Evolutionary conservation across 1,139 yeast species (phyloP), one percentile per base, ranked within the genome.

Genomic region (Kodamaea fungicola): DNA sequence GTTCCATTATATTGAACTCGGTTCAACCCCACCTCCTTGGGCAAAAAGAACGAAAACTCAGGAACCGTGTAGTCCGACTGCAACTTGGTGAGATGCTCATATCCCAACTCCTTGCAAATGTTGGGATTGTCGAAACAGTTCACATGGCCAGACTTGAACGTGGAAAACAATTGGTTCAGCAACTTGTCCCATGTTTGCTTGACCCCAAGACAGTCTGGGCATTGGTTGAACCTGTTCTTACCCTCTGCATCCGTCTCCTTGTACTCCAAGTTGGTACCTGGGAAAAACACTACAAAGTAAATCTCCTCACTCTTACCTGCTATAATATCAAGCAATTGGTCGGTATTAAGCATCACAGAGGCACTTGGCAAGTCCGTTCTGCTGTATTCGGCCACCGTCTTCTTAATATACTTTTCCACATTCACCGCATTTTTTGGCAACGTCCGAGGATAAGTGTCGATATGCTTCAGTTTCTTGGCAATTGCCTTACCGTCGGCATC

Each of bases 271-370:
- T 67, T 62, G 2, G 68, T 57, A 2, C 80, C 63, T 1, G 89
- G 87, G 75, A 83, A 83, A 43, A 83, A 79, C 13, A 84, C 72
- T 4, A 84, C 70, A 45, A 83, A 61, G 34, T 64, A 57, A 1
- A 89, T 85, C 19, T 59, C 58, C 3, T 60, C 54, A 3, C 55
- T 60, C 12, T 69, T 62, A 0, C 86, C 86, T 1, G 74, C 74
- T 8, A 76, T 59, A 6, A 72, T 52, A 21, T 62, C 55, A 36
- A 74, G 39, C 41, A 77, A 49, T 21, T 64, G 59, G 41, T 61
- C 65, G 2, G 62, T 49, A 33, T 52, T 56, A 31, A 57, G 52
- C 26, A 61, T 45, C 19, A 42, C 57, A 26, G 62, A 74, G 26
- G 71, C 68, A 44, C 62, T 68, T 36, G 67, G 71, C 43, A 60